phyloP scores from a whole-genome alignment of 257 asterid species.

The Solanum dulcamara region DNA sequence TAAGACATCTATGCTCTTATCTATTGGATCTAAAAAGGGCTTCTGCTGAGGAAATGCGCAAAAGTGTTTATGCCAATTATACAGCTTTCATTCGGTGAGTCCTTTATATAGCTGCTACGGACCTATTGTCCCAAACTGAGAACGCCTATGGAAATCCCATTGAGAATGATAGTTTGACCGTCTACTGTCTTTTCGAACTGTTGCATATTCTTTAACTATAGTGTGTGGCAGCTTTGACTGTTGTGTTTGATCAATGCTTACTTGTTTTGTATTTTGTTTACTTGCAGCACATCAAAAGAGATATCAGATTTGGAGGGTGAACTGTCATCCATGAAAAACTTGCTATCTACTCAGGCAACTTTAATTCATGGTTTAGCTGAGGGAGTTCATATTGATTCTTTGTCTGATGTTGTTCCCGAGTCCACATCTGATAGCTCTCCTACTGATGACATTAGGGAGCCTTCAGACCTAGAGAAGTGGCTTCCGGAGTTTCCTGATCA shows the following conservation, averaged over 20 bases:
- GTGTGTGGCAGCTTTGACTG: neutral
- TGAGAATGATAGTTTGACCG: neutral
- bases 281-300: conserved; percentile 91
- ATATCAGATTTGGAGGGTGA: conserved; percentile 98
- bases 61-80: conserved; percentile 94
- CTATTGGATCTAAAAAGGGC: conserved; percentile 92
- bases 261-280: neutral
- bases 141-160: neutral
- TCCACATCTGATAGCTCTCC: conserved; percentile 28
- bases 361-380: conserved; percentile 87
- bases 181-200: neutral
- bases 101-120: neutral
- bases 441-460: conserved; percentile 47
- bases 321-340: conserved; percentile 91
- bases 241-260: neutral
- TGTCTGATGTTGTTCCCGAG: conserved; percentile 40
- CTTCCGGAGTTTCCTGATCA: conserved; percentile 79
- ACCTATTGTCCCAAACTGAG: neutral
- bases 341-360: conserved; percentile 93
- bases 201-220: neutral
- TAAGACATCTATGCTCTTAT: conserved; percentile 83
- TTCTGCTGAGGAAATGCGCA: conserved; percentile 99
- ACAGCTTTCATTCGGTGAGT: conserved; percentile 94
- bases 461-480: conserved; percentile 74
- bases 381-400: conserved; percentile 73